Conservation (phyloP, 257 asterid species). For the Nicotiana undulata region DNA sequence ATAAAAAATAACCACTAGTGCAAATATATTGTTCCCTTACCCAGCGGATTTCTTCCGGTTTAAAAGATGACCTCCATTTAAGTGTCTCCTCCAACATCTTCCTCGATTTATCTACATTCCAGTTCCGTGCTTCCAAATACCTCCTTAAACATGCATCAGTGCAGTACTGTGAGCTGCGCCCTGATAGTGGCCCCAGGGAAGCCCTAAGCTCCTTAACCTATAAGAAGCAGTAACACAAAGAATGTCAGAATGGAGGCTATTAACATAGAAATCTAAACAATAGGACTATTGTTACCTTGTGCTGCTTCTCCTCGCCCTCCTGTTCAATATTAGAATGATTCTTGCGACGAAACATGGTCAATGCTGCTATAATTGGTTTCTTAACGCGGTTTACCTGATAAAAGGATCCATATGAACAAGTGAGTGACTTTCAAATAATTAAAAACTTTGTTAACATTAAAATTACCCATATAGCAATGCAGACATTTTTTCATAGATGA, state of each 20-base stretch:
- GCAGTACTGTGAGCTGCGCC: conserved; percentile 57
- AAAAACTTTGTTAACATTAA: background rate
- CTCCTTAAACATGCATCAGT: conserved; percentile 77
- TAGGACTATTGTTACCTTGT: conserved; percentile 46
- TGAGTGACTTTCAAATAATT: background rate
- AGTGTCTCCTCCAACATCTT: conserved; percentile 90
- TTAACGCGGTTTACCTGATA: background rate
- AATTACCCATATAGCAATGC: background rate
- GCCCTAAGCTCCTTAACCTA: conserved; percentile 77
- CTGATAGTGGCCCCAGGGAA: conserved; percentile 74
- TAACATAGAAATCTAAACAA: background rate
- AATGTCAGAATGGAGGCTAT: background rate
- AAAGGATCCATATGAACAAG: background rate
- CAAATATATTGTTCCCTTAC: conserved; percentile 29
- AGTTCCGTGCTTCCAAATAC: conserved; percentile 77
- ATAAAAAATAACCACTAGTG: background rate
- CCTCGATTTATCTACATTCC: conserved; percentile 80
- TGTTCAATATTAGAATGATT: conserved; percentile 40
- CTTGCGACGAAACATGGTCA: conserved; percentile 59
- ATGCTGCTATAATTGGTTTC: background rate
- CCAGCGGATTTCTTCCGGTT: conserved; percentile 99
- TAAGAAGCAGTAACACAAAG: conserved; percentile 1
- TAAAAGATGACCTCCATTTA: conserved; percentile 73
- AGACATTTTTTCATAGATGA: background rate
- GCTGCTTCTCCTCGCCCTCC: conserved; percentile 51